A percentile compares a stretch with the other conserved stretches of the same genome.
Evolutionary conservation across 805 yeast species (phyloP).

Genomic region (Candida glaebosa): DNA sequence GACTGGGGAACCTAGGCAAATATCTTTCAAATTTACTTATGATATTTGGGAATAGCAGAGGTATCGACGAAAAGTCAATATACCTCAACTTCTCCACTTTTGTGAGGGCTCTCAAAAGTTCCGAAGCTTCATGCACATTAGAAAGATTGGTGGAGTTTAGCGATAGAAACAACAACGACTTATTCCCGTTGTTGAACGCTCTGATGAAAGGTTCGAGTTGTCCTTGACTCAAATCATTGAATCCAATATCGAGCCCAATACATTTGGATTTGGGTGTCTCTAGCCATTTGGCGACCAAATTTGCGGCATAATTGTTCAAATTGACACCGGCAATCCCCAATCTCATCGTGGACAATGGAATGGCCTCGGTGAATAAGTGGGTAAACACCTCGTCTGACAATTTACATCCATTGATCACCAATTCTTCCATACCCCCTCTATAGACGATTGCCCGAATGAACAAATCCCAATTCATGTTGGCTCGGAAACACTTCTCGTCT

Average conservation of each 20-base stretch:
- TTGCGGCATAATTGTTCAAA: slow-evolving; percentile 39
- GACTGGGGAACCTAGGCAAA: slow-evolving; percentile 43
- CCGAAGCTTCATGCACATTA: slow-evolving; percentile 36
- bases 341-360: slow-evolving; percentile 42
- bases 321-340: slow-evolving; percentile 54
- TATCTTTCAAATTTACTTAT: slow-evolving; percentile 41
- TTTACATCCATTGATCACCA: slow-evolving; percentile 57
- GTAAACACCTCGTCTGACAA: slow-evolving; percentile 40
- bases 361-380: slow-evolving; percentile 39
- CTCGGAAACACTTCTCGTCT: slow-evolving; percentile 33
- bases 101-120: slow-evolving; percentile 34
- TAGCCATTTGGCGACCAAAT: slow-evolving; percentile 47
- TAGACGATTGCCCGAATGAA: slow-evolving; percentile 39
- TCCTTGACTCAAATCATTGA: slow-evolving; percentile 47
- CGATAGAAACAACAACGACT: slow-evolving; percentile 48
- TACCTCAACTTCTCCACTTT: slow-evolving; percentile 42
- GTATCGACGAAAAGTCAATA: slow-evolving; percentile 51
- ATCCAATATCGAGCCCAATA: slow-evolving; percentile 54
- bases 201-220: slow-evolving; percentile 45
- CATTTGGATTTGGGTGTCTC: slow-evolving; percentile 41
- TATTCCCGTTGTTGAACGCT: slow-evolving; percentile 31
- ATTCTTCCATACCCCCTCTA: slow-evolving; percentile 55
- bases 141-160: slow-evolving; percentile 48
- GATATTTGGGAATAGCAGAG: slow-evolving; percentile 49
- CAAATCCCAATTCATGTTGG: slow-evolving; percentile 53